Conservation (phyloP, 805 yeast genomes). For the Alloascoidea africana region DNA sequence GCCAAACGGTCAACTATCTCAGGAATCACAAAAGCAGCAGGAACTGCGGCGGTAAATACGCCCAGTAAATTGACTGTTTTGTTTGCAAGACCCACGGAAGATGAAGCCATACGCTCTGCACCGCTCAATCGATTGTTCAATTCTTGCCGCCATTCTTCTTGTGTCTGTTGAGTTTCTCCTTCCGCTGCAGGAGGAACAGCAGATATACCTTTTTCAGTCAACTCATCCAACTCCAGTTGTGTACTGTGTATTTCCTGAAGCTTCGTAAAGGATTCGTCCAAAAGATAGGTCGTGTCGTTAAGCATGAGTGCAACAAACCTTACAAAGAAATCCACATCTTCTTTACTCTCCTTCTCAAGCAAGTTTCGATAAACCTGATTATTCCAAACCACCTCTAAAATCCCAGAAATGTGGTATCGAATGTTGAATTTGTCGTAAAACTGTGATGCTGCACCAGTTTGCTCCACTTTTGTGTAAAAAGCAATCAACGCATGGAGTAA, state of each 20-base stretch:
- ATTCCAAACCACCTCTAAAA: slow-evolving; percentile 75
- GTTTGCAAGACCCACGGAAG: slow-evolving; percentile 70
- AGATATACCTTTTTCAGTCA: neutral
- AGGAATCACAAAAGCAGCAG: slow-evolving; percentile 68
- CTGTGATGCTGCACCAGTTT: slow-evolving; percentile 89
- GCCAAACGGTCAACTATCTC: slow-evolving; percentile 92
- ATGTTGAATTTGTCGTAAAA: slow-evolving; percentile 92
- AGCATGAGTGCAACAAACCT: slow-evolving; percentile 89
- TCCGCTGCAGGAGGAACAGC: slow-evolving; percentile 5
- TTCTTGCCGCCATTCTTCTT: slow-evolving; percentile 47
- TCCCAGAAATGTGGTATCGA: slow-evolving; percentile 72
- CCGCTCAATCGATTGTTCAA: slow-evolving; percentile 35
- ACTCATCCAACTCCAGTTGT: slow-evolving; percentile 41
- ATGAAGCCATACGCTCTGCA: slow-evolving; percentile 65
- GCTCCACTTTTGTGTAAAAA: slow-evolving; percentile 88
- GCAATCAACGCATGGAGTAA: slow-evolving; percentile 74
- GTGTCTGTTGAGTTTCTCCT: slow-evolving; percentile 10
- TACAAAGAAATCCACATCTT: slow-evolving; percentile 72
- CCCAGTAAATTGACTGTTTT: slow-evolving; percentile 70
- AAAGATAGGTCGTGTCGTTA: slow-evolving; percentile 81
- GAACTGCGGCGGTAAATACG: slow-evolving; percentile 74
- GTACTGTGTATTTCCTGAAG: slow-evolving; percentile 62
- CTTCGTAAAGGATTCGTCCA: slow-evolving; percentile 82
- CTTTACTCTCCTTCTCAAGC: slow-evolving; percentile 48
- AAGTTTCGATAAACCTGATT: slow-evolving; percentile 53